These are phyloP conservation scores for Nepenthes mirabilis DNA, from an alignment of 148 eudicot species.

Conservation along the genomic window DNA sequence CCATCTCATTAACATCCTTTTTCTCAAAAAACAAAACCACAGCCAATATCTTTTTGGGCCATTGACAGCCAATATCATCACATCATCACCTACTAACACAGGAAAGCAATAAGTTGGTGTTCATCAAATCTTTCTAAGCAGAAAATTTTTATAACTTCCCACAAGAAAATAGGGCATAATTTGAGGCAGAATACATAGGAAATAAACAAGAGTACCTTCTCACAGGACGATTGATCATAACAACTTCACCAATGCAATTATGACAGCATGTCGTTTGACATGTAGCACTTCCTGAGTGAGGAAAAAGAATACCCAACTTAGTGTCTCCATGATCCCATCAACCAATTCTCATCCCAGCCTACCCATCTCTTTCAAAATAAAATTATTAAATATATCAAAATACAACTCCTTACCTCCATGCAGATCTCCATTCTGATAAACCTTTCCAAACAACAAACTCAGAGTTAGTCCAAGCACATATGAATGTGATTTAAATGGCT, in stretches of 20 bases:
- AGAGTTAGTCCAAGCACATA: slow-evolving; percentile 19
- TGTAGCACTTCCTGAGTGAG: slow-evolving; percentile 25
- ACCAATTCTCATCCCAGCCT: too few relatives aligned
- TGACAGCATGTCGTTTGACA: slow-evolving; percentile 20
- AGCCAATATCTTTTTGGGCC: too few relatives aligned
- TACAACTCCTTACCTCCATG: slow-evolving; percentile 32
- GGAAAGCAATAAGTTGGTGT: too few relatives aligned
- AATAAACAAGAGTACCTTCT: slow-evolving; percentile 4
- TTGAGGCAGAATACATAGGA: too few relatives aligned
- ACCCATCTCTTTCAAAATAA: not conserved
- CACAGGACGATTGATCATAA: slow-evolving; percentile 28
- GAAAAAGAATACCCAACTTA: not conserved
- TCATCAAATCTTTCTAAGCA: too few relatives aligned
- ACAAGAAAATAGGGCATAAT: too few relatives aligned
- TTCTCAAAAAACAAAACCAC: too few relatives aligned
- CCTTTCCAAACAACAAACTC: slow-evolving; percentile 27
- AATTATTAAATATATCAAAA: slow-evolving; percentile 4
- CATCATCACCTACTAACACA: too few relatives aligned
- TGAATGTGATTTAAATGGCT: not conserved
- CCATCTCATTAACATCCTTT: too few relatives aligned
- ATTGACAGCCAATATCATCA: too few relatives aligned
- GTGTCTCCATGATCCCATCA: too few relatives aligned
- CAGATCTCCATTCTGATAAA: slow-evolving; percentile 40
- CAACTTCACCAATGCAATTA: slow-evolving; percentile 76
- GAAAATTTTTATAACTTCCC: too few relatives aligned